Percentiles rank a stretch among this genome's conserved stretches.
Conservation (phyloP, 257 asterid genomes). For the Cynanchum wilfordii region DNA sequence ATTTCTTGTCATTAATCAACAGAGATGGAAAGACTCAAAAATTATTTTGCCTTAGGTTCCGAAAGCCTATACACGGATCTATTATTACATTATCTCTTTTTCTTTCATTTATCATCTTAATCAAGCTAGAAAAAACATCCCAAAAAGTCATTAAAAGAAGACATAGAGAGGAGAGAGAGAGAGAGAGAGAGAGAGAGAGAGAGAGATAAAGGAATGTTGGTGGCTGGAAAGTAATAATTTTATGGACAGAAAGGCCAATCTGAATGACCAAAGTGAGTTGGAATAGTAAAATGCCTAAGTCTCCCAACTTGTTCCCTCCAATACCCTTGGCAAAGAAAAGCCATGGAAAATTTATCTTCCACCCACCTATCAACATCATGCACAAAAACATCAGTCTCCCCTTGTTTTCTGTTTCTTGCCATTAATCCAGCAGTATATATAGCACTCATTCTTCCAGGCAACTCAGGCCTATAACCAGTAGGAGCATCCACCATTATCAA, state of each 20-base stretch:
- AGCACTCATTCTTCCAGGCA: conserved; percentile 86
- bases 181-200: not conserved
- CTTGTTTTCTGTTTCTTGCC: conserved; percentile 59
- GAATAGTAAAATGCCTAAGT: conserved; percentile 68
- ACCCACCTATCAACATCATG: conserved; percentile 84
- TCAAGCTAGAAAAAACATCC: not conserved
- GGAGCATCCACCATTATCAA: conserved; percentile 92
- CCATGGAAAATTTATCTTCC: conserved; percentile 72
- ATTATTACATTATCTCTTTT: too few species aligned
- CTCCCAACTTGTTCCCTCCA: conserved; percentile 54
- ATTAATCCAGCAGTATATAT: conserved; percentile 80
- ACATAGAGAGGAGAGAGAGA: not conserved
- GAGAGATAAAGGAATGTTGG: not conserved
- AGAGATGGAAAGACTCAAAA: too few species aligned
- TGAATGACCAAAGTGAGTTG: conserved; percentile 44
- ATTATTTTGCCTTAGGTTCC: too few species aligned
- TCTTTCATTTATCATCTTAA: not conserved
- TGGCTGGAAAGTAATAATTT: not conserved
- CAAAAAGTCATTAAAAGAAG: not conserved
- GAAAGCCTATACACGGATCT: too few species aligned
- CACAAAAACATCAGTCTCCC: conserved; percentile 74
- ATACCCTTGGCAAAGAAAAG: conserved; percentile 68
- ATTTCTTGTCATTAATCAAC: too few species aligned
- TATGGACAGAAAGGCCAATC: conserved; percentile 69
- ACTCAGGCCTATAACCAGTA: conserved; percentile 57